Percentiles rank a stretch among this genome's conserved stretches.
Conservation (phyloP, 208 protist species). For the Acanthamoeba polyphaga region DNA sequence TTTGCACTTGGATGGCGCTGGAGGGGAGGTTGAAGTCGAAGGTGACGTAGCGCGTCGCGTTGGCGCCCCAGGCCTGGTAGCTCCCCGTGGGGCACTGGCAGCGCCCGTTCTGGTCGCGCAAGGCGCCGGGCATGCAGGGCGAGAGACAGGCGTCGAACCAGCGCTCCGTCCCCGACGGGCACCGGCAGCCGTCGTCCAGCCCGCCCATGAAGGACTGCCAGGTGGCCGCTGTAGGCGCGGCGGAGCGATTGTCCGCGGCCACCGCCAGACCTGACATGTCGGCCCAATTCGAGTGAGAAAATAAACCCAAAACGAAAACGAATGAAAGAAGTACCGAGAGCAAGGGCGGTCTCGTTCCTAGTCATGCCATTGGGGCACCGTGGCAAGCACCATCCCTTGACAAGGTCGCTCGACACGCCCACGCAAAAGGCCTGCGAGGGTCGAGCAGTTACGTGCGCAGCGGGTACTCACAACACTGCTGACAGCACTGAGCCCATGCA, state of each 20-base stretch:
- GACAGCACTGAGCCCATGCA: not conserved
- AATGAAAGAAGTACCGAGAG: not conserved
- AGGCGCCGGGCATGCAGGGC: not conserved
- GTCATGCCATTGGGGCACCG: constrained; percentile 19
- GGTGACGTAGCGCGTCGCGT: not conserved
- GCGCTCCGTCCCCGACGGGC: not conserved
- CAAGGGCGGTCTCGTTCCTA: not conserved
- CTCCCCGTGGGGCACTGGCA: not conserved
- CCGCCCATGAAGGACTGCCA: constrained; percentile 49
- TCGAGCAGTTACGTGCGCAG: too few species aligned
- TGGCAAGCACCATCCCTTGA: constrained; percentile 19
- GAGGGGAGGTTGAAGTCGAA: constrained; percentile 28
- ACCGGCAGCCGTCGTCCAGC: constrained; percentile 52
- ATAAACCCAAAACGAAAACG: not conserved
- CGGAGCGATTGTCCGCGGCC: not conserved
- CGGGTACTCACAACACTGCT: not conserved
- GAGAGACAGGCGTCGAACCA: constrained; percentile 31
- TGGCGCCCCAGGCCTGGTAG: constrained; percentile 57
- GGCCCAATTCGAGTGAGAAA: not conserved
- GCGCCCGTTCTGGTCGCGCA: constrained; percentile 1
- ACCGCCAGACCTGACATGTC: not conserved
- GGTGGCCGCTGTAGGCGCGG: not conserved
- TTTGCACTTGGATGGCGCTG: not conserved
- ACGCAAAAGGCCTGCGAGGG: constrained; percentile 19
- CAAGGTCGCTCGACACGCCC: constrained; percentile 2